A percentile compares a stretch with the other conserved stretches of the same genome.
Conservation (phyloP, 2,329 filamentous ascomycete species). For the Tothia fuscella region DNA sequence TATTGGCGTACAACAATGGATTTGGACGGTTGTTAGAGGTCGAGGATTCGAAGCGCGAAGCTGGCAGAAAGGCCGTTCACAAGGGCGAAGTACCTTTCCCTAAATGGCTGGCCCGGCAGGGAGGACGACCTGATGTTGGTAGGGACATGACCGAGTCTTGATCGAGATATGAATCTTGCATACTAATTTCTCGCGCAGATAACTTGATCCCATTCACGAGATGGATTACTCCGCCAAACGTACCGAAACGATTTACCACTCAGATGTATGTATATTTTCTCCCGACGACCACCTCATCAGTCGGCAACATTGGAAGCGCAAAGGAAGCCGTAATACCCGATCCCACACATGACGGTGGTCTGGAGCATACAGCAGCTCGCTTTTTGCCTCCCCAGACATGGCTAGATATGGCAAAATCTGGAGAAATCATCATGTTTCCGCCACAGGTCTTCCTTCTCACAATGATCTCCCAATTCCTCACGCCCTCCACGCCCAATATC, state of each 20-base stretch:
- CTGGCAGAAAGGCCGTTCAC: slow-evolving; percentile 59
- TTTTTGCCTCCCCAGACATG: slow-evolving; percentile 63
- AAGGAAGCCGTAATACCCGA: slow-evolving; percentile 50
- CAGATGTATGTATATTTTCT: slow-evolving; percentile 96
- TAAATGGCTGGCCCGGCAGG: slow-evolving; percentile 49
- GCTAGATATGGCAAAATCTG: slow-evolving; percentile 49
- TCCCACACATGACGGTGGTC: slow-evolving; percentile 58
- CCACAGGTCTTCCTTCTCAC: slow-evolving; percentile 70
- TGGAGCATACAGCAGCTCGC: slow-evolving; percentile 61
- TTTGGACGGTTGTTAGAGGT: slow-evolving; percentile 50
- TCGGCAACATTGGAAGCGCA: slow-evolving; percentile 19
- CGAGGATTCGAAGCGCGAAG: slow-evolving; percentile 46
- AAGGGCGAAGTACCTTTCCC: slow-evolving; percentile 50
- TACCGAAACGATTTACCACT: slow-evolving; percentile 72
- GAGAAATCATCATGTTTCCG: slow-evolving; percentile 74
- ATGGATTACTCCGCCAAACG: slow-evolving; percentile 72
- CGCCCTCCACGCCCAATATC: slow-evolving; percentile 18
- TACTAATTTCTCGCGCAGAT: slow-evolving; percentile 28
- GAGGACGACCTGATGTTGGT: slow-evolving; percentile 55
- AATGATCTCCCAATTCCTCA: slow-evolving; percentile 44
- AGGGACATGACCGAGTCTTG: slow-evolving; percentile 15
- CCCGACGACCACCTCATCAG: slow-evolving; percentile 36
- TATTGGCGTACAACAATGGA: slow-evolving; percentile 50
- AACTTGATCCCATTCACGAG: slow-evolving; percentile 71
- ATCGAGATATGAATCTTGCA: neutral